Evolutionary conservation across 257 asterid genomes (phyloP), one percentile per base, ranked within the genome.

Genomic region (Gentiana straminea): DNA sequence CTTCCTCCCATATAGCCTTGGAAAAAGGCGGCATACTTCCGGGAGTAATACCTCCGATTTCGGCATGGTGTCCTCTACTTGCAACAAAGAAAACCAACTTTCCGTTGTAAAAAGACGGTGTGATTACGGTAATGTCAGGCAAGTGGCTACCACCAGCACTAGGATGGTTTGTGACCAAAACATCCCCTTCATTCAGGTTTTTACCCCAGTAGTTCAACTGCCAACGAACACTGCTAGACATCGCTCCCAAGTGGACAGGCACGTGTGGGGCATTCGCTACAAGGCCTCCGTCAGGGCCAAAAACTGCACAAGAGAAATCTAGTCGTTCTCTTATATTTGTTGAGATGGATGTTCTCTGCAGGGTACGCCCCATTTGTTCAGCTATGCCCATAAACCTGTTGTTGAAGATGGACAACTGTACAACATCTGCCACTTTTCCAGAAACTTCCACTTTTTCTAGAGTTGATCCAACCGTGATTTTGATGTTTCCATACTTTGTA

Each of bases 1-100:
- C 98, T 77, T 91, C 98, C 59, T 91, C 98, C 86, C 86, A 84
- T 71, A 91, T 84, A 58, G 84, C 77, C 79, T 91, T 91, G 7
- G 98, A 91, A 68, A 91, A 91, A 1, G 98, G 98, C 0, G 98
- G 96, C 98, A 91, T 91, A 70, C 98, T 91, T 57, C 98, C 98
- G 3, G 98, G 98, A 34, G 96, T 91, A 63, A 91, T 84, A 47
- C 98, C 98, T 59, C 98, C 98, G 39, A 91, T 91, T 76, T 91
- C 98, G 3, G 98, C 95, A 61, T 87, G 98, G 75, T 91, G 96
- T 51, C 98, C 98, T 65, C 98, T 75, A 63, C 98, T 91, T 13
- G 98, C 98, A 32, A 87, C 88, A 57, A 91, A 87, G 76, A 91
- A 91, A 11, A 91, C 86, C 61, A 91, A 73, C 48, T 77, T 69